phyloP scores from a whole-genome alignment of 2,329 filamentous ascomycete species.

The Diplodia intermedia region DNA sequence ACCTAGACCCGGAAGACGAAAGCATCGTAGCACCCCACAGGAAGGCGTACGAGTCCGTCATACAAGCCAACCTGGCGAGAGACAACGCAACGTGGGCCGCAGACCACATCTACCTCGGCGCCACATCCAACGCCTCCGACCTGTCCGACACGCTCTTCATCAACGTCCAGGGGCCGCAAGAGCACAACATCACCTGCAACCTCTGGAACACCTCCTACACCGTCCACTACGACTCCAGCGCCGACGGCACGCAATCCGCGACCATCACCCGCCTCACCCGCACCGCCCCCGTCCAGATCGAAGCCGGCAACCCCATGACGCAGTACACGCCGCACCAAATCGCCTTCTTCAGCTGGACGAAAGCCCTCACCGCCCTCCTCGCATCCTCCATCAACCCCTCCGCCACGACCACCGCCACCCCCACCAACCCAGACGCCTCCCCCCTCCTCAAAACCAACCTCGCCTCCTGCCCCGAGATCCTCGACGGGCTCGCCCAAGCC shows the following conservation, averaged over 20 bases:
- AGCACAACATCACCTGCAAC: slow-evolving; percentile 4
- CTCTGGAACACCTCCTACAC: slow-evolving; percentile 14
- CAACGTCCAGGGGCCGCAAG: background rate
- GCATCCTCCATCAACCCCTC: background rate
- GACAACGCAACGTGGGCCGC: background rate
- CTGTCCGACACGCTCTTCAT: background rate
- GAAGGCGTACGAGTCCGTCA: background rate
- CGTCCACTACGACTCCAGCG: background rate
- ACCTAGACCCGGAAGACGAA: background rate
- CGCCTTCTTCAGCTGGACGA: background rate
- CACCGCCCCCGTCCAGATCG: background rate
- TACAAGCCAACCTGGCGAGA: background rate
- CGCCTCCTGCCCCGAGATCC: background rate
- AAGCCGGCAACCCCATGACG: background rate
- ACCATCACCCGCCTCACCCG: background rate
- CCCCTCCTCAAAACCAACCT: slow-evolving; percentile 2
- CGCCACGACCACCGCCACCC: no score
- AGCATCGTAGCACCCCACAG: background rate
- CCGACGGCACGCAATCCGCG: background rate
- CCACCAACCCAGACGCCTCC: no score
- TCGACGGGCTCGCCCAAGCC: background rate
- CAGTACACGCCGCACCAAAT: background rate
- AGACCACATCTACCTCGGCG: background rate
- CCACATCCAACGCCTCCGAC: background rate
- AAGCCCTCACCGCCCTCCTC: background rate